Evolutionary conservation across 106 monocot species (phyloP).

Genomic region (Allium sativum): DNA sequence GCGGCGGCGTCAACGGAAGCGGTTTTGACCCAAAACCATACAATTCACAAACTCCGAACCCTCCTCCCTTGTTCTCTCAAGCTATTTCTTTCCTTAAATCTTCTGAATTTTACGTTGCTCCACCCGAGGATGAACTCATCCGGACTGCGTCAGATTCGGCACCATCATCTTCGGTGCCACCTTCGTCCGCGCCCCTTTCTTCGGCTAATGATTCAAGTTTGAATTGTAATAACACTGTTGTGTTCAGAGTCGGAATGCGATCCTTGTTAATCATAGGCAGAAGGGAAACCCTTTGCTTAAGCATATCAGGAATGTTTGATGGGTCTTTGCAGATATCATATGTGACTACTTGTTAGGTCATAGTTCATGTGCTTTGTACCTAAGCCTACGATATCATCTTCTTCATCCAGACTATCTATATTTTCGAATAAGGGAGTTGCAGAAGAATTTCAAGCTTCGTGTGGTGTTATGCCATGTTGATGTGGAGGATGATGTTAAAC

Average conservation of each 20-base stretch:
- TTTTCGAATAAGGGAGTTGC: slow-evolving; percentile 90
- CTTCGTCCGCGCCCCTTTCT: no score
- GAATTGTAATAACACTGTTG: not conserved
- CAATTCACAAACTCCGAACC: slow-evolving; percentile 14
- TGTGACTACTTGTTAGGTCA: slow-evolving; percentile 82
- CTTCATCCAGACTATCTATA: slow-evolving; percentile 96
- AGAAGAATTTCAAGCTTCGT: slow-evolving; percentile 86
- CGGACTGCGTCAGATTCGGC: not conserved
- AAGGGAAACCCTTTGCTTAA: slow-evolving; percentile 91
- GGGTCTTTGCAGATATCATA: slow-evolving; percentile 75
- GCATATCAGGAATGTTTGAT: slow-evolving; percentile 81
- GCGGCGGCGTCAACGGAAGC: not conserved
- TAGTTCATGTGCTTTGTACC: slow-evolving; percentile 71
- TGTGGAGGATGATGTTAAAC: slow-evolving; percentile 93
- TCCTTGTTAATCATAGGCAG: slow-evolving; percentile 88
- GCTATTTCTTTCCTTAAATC: slow-evolving; percentile 83
- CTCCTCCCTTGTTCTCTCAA: slow-evolving; percentile 44
- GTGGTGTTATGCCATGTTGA: slow-evolving; percentile 94
- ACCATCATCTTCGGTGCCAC: not conserved
- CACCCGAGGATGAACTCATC: slow-evolving; percentile 13
- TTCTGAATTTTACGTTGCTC: slow-evolving; percentile 85
- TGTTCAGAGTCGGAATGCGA: slow-evolving; percentile 45
- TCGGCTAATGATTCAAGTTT: not conserved
- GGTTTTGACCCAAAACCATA: slow-evolving; percentile 15
- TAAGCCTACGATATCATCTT: slow-evolving; percentile 93